phyloP scores from a whole-genome alignment of 129 eudicot species.

The Cynara cardunculus region DNA sequence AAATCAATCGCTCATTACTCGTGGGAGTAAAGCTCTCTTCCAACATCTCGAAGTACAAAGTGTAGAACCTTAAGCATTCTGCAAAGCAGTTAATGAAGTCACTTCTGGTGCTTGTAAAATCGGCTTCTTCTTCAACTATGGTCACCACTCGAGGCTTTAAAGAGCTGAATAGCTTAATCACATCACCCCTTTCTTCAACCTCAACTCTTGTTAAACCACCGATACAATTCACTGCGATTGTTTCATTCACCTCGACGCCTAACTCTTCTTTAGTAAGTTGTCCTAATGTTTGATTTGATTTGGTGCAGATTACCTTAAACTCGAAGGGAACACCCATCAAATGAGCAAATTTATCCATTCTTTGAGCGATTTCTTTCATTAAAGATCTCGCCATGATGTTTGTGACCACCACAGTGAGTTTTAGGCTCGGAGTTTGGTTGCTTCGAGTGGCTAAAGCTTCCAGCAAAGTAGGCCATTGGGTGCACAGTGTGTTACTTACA shows the following conservation, averaged over 20 bases:
- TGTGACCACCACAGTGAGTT: constrained; percentile 65
- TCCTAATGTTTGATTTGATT: constrained; percentile 32
- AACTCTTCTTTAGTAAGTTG: constrained; percentile 52
- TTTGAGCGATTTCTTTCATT: constrained; percentile 65
- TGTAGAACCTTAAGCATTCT: constrained; percentile 75
- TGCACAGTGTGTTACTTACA: constrained; percentile 79
- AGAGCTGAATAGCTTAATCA: constrained; percentile 42
- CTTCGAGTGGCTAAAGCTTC: constrained; percentile 77
- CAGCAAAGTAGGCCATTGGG: constrained; percentile 91
- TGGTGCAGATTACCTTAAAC: constrained; percentile 48
- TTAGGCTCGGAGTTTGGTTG: constrained; percentile 72
- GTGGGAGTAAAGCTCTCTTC: constrained; percentile 71
- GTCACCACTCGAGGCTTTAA: constrained; percentile 71
- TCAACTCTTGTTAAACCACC: constrained; percentile 56
- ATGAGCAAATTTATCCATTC: constrained; percentile 89
- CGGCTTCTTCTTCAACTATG: constrained; percentile 83
- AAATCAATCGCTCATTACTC: constrained; percentile 63
- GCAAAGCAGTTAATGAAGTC: constrained; percentile 70
- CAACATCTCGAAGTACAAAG: constrained; percentile 74
- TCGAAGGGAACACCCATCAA: constrained; percentile 91
- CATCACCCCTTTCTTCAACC: constrained; percentile 43
- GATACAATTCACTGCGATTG: constrained; percentile 62
- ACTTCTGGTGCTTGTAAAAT: constrained; percentile 47
- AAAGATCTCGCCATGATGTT: constrained; percentile 38
- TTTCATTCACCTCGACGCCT: constrained; percentile 59